Conservation (phyloP, 2,329 filamentous ascomycete genomes). For the Penicillium corylophilum region DNA sequence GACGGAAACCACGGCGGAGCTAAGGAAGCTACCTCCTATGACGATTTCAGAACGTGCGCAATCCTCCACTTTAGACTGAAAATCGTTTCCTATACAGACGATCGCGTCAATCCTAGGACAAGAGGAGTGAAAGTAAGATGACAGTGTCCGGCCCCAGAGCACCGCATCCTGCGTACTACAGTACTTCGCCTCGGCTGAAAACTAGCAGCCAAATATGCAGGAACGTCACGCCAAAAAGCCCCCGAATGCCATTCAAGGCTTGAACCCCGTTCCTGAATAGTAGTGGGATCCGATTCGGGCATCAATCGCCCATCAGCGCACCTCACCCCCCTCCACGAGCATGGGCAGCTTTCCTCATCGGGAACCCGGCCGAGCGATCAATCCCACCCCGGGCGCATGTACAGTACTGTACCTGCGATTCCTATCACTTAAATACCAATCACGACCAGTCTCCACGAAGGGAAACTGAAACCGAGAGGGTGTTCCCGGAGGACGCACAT, state of each 20-base stretch:
- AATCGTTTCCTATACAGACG: slow-evolving; percentile 15
- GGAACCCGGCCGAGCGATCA: not conserved
- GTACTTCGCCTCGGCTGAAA: not conserved
- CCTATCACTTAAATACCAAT: not conserved
- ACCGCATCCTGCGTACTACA: no score
- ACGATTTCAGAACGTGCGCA: slow-evolving; percentile 6
- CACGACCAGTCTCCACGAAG: slow-evolving; percentile 2
- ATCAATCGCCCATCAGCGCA: not conserved
- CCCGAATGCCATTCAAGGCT: not conserved
- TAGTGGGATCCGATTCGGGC: not conserved
- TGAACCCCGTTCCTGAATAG: not conserved
- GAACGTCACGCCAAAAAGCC: not conserved
- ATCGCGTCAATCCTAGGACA: not conserved
- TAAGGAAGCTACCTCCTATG: slow-evolving; percentile 1
- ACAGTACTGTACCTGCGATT: not conserved
- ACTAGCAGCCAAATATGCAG: not conserved
- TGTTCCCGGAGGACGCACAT: slow-evolving; percentile 1
- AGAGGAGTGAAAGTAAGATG: not conserved
- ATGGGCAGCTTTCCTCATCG: not conserved
- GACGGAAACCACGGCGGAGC: slow-evolving; percentile 7
- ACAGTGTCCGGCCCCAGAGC: no score
- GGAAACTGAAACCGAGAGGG: slow-evolving; percentile 1
- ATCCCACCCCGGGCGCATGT: not conserved
- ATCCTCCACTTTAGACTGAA: slow-evolving; percentile 10
- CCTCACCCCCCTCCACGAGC: not conserved